phyloP scores from a whole-genome alignment of 1,284 basidiomycete genomes.

The Naganishia albida region DNA sequence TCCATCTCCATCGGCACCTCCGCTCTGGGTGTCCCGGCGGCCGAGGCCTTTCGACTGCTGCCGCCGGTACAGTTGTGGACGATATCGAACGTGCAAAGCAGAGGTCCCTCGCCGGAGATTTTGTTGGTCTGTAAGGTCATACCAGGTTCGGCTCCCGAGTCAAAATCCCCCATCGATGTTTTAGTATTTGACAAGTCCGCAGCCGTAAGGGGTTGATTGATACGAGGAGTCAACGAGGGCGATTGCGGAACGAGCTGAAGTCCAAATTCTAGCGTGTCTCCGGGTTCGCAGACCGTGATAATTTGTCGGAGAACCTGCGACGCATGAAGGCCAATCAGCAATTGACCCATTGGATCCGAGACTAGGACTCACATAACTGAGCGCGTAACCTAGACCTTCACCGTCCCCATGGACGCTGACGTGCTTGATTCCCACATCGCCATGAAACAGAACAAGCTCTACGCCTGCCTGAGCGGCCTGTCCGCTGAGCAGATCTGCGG shows the following conservation, averaged over 20 bases:
- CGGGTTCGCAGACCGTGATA: conserved; percentile 64
- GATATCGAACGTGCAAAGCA: conserved; percentile 64
- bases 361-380: conserved; percentile 71
- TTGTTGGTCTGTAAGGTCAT: conserved; percentile 34
- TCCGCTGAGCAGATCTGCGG: conserved; percentile 81
- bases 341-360: background rate
- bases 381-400: conserved; percentile 72
- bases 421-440: conserved; percentile 79
- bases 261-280: conserved; percentile 85
- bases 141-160: conserved; percentile 11
- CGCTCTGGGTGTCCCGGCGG: conserved; percentile 46
- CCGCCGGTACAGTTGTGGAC: conserved; percentile 42
- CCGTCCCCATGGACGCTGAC: conserved; percentile 81
- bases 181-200: conserved; percentile 35
- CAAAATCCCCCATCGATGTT: conserved; percentile 19
- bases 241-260: conserved; percentile 64
- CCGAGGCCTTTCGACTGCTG: conserved; percentile 32
- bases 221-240: conserved; percentile 41
- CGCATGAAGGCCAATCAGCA: conserved; percentile 36
- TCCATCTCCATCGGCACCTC: conserved; percentile 38
- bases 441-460: conserved; percentile 84
- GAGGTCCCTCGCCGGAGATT: conserved; percentile 37
- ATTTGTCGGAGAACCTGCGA: conserved; percentile 79
- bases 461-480: conserved; percentile 77
- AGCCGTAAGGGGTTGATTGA: conserved; percentile 41